Base-by-base conservation (phyloP, 768 basidiomycete genomes). In the Udeniomyces megalosporus region DNA sequence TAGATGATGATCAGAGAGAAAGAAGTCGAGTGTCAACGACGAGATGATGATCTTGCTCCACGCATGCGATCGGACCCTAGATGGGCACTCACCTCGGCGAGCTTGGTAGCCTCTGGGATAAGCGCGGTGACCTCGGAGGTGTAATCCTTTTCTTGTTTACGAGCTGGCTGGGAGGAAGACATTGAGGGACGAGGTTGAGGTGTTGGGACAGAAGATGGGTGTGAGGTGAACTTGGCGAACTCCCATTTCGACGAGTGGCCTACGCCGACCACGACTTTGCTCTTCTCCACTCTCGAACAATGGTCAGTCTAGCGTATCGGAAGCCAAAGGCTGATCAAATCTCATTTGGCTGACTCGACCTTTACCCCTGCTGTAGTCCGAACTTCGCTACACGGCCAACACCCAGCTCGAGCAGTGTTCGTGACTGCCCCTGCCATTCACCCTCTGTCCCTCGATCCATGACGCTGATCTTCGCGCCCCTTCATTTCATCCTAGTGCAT, bases 371-470 rank as follows among this genome's bases (percentile, higher is more conserved):
- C 15, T 15, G 29, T 34, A 54, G 53, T 86, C 86, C 55, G 92
- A 97, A 74, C 78, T 95, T 4, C 79, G 92, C 69, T 95, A 96
- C 71, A 96, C 92, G 0, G 90, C 89, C 17, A 97, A 93, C 72
- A 92, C 92, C 14, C 92, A 97, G 73, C 75, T 92, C 29, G 90
- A 95, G 74, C 91, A 95, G 75, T 76, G 92, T 93, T 69, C 74
- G 89, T 80, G 20, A 12, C 29, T 15, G 26, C 1, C n/a, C 12
- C 35, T 60, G 14, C 1, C 5, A 6, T n/a, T 14, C 20, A 8
- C 15, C 26, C 44, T 47, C 38, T 10, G 55, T 29, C 15, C 29
- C 26, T 58, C 59, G 29, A 54, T 61, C 35, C 45, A n/a, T n/a
- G n/a, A n/a, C n/a, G n/a, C n/a, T n/a, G n/a, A n/a, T n/a, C n/a